Conservation (phyloP, 495 filamentous ascomycete species). For the Penicillium samsonianum region DNA sequence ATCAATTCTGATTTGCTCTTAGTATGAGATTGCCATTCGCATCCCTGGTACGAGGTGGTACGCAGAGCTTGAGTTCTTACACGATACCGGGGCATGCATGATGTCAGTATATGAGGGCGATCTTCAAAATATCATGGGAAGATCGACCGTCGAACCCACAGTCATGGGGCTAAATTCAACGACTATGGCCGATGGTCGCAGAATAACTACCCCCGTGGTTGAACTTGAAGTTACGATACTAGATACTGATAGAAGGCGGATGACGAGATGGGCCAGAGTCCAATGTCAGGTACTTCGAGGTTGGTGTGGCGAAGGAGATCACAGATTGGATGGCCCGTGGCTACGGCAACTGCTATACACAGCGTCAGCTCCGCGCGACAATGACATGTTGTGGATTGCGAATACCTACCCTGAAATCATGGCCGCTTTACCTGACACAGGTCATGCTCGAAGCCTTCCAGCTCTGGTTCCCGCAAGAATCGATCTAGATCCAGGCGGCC, state of each 20-base stretch:
- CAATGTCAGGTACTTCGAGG: neutral
- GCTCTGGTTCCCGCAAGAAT: neutral
- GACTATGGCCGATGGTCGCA: neutral
- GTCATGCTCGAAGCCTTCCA: neutral
- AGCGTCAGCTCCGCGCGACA: neutral
- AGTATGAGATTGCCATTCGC: neutral
- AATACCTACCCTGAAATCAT: neutral
- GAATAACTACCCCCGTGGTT: neutral
- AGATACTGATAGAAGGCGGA: neutral
- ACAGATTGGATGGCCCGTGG: conserved; percentile 1
- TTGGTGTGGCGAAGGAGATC: too few species aligned
- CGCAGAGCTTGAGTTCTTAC: neutral
- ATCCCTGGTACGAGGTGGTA: neutral
- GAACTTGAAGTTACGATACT: neutral
- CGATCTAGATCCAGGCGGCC: neutral
- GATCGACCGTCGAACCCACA: neutral
- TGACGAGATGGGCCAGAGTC: neutral
- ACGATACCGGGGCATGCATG: neutral
- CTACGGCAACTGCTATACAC: neutral
- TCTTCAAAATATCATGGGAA: neutral
- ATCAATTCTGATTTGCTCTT: neutral
- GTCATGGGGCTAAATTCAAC: neutral
- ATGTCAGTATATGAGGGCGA: neutral
- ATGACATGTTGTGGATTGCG: neutral
- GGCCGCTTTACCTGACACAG: neutral